Percentiles rank a stretch among this genome's conserved stretches.
Evolutionary conservation across 495 filamentous ascomycete genomes (phyloP).

Genomic region (Alectoria sarmentosa): DNA sequence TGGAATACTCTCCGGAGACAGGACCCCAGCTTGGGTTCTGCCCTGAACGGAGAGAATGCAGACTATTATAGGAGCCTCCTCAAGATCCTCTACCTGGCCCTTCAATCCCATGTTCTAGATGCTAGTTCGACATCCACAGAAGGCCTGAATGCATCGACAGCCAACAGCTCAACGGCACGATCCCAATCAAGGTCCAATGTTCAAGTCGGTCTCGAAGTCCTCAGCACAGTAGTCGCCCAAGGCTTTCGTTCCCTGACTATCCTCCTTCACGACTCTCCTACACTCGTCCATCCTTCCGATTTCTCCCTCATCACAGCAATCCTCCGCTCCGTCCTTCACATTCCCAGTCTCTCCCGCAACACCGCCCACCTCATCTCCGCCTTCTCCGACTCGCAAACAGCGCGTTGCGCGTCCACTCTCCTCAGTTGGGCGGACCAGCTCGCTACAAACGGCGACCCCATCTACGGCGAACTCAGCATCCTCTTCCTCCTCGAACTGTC

Average conservation of each 20-base stretch:
- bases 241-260: constrained; percentile 73
- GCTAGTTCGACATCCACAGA: constrained; percentile 7
- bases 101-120: constrained; percentile 50
- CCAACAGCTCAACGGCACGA: constrained; percentile 27
- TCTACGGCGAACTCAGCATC: constrained; percentile 86
- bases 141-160: constrained; percentile 14
- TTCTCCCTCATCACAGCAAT: constrained; percentile 85
- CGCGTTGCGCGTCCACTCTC: constrained; percentile 75
- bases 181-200: constrained; percentile 24
- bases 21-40: constrained; percentile 56
- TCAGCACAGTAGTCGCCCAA: constrained; percentile 68
- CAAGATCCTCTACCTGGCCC: constrained; percentile 73
- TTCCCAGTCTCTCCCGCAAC: constrained; percentile 55
- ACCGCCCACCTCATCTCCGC: constrained; percentile 58
- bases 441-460: constrained; percentile 67
- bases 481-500: constrained; percentile 86
- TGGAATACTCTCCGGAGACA: constrained; percentile 60
- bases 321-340: constrained; percentile 68
- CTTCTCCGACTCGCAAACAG: constrained; percentile 54
- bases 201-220: constrained; percentile 59
- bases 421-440: constrained; percentile 93
- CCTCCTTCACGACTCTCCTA: constrained; percentile 58
- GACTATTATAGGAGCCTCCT: constrained; percentile 76
- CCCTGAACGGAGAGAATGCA: constrained; percentile 51
- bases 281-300: constrained; percentile 54